These are phyloP conservation scores for Amanita fuliginea DNA, from an alignment of 768 basidiomycete genomes.

Conservation along the genomic window DNA sequence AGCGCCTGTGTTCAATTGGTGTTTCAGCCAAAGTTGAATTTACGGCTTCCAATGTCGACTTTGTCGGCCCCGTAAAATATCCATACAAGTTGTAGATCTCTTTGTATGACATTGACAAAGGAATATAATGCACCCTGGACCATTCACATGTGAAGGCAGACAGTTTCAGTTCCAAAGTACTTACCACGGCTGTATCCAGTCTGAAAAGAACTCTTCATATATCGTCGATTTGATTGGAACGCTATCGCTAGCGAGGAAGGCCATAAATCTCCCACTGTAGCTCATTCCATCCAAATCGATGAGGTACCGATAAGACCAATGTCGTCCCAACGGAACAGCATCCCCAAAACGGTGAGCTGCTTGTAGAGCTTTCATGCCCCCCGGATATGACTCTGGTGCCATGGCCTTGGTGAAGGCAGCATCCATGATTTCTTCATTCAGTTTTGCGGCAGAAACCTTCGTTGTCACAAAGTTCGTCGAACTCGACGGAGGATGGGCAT, in stretches of 20 bases:
- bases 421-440: conserved; percentile 83
- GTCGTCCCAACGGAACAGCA: conserved; percentile 69
- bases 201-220: conserved; percentile 83
- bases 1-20: conserved; percentile 22
- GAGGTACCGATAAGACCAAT: conserved; percentile 92
- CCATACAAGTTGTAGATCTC: conserved; percentile 93
- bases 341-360: conserved; percentile 59
- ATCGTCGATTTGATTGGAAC: conserved; percentile 86
- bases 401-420: conserved; percentile 75
- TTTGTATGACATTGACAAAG: conserved; percentile 72
- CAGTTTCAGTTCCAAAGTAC: not conserved
- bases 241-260: conserved; percentile 78
- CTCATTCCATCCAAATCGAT: conserved; percentile 93
- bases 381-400: conserved; percentile 61
- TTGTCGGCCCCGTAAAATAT: conserved; percentile 83
- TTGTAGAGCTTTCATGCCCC: conserved; percentile 57
- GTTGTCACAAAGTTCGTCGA: conserved; percentile 51
- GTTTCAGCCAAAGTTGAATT: conserved; percentile 34
- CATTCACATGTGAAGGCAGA: conserved; percentile 16
- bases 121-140: conserved; percentile 83
- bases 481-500: conserved; percentile 53
- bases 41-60: conserved; percentile 39
- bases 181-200: conserved; percentile 44
- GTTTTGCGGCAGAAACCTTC: conserved; percentile 39
- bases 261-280: conserved; percentile 85